phyloP scores from a whole-genome alignment of 2,329 filamentous ascomycete species.

The Fusarium nygamai region DNA sequence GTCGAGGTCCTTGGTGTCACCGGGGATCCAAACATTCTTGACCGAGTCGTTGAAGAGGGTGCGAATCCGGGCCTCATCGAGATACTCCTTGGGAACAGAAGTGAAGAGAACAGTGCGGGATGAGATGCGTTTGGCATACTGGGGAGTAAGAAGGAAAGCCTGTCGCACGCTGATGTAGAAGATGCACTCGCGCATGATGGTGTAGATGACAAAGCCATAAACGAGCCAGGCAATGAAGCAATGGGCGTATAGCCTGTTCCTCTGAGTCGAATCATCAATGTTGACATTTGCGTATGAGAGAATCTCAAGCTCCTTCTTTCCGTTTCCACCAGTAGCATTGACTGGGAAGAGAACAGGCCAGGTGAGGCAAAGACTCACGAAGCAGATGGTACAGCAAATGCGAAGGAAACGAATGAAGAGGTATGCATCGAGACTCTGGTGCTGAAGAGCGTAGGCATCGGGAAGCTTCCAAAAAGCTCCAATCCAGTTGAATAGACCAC shows the following conservation, averaged over 20 bases:
- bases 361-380: conserved; percentile 82
- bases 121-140: conserved; percentile 85
- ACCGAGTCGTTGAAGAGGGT: conserved; percentile 82
- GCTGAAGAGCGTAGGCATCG: conserved; percentile 84
- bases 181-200: conserved; percentile 88
- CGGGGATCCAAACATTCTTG: conserved; percentile 84
- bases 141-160: conserved; percentile 87
- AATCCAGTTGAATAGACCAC: conserved; percentile 71
- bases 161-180: conserved; percentile 95
- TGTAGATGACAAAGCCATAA: conserved; percentile 88
- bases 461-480: conserved; percentile 68
- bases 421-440: conserved; percentile 89
- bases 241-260: conserved; percentile 80
- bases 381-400: conserved; percentile 78
- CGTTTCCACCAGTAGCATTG: conserved; percentile 81
- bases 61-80: conserved; percentile 77
- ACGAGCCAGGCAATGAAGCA: conserved; percentile 83
- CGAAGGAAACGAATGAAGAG: conserved; percentile 88
- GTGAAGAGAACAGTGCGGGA: conserved; percentile 94
- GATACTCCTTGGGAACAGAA: conserved; percentile 80
- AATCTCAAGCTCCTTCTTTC: conserved; percentile 68
- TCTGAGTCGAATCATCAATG: conserved; percentile 59
- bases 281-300: conserved; percentile 53
- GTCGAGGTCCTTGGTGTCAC: conserved; percentile 77
- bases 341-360: conserved; percentile 88